Evolutionary conservation across 257 asterid species (phyloP).

Genomic region (Henckelia pumila): DNA sequence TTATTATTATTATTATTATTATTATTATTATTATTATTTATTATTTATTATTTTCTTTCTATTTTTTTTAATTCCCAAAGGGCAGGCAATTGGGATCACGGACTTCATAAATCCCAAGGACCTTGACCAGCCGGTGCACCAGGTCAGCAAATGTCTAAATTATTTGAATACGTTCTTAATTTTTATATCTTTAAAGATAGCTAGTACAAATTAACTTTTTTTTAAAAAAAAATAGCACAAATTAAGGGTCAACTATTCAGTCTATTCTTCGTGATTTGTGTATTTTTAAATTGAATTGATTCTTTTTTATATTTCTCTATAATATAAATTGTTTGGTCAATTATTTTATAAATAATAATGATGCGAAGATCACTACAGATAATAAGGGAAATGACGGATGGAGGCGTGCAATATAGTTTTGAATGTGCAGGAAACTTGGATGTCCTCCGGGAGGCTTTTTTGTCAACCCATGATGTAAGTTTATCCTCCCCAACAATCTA

Average conservation of each 20-base stretch:
- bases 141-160: slow-evolving; percentile 36
- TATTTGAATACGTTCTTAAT: too few species aligned
- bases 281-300: too few species aligned
- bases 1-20: too few species aligned
- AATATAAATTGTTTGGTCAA: too few species aligned
- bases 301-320: background rate
- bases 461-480: slow-evolving; percentile 80
- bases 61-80: slow-evolving; percentile 25
- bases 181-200: background rate
- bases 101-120: slow-evolving; percentile 76
- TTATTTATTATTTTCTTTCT: background rate
- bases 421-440: slow-evolving; percentile 85
- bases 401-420: slow-evolving; percentile 90
- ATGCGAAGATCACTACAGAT: slow-evolving; percentile 41
- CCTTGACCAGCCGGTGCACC: slow-evolving; percentile 58
- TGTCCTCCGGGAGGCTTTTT: slow-evolving; percentile 84
- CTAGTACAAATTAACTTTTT: too few species aligned
- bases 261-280: too few species aligned
- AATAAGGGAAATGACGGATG: slow-evolving; percentile 71
- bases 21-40: too few species aligned
- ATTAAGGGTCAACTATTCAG: too few species aligned
- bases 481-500: background rate
- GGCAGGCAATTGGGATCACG: slow-evolving; percentile 77
- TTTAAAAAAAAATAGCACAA: too few species aligned
- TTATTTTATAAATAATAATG: background rate